Conservation (phyloP, 139 green algal species). For the Coelastrella sp. region DNA sequence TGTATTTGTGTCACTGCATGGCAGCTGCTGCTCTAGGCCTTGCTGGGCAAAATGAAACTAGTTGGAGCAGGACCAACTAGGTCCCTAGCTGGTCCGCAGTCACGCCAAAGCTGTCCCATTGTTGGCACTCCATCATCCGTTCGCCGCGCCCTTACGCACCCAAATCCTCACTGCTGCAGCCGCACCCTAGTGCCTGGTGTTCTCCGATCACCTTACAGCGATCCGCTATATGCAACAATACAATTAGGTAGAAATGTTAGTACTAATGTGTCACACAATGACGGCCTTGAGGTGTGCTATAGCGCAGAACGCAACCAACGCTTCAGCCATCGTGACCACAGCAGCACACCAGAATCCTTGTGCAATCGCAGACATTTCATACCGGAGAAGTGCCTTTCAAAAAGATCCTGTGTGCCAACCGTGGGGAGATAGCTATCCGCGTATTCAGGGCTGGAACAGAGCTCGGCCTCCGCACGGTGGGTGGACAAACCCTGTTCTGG, state of each 20-base stretch:
- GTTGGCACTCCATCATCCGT: not conserved
- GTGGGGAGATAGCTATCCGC: conserved; percentile 97
- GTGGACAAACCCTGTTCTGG: conserved; percentile 17
- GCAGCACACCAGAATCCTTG: not conserved
- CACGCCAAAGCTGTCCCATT: not conserved
- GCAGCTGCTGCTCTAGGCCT: not conserved
- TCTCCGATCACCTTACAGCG: not conserved
- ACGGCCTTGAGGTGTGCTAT: conserved; percentile 27
- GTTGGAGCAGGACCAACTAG: not conserved
- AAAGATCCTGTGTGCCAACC: conserved; percentile 94
- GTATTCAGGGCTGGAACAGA: conserved; percentile 94
- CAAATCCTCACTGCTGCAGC: not conserved
- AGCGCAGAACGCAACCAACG: conserved; percentile 9
- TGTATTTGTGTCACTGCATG: no score
- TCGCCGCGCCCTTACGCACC: not conserved
- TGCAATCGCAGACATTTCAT: conserved; percentile 34
- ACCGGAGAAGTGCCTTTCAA: conserved; percentile 71
- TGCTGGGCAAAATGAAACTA: not conserved
- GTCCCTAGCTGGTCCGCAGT: not conserved
- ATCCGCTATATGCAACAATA: not conserved
- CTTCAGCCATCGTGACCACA: not conserved
- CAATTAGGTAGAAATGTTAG: not conserved
- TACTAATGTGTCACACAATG: conserved; percentile 29
- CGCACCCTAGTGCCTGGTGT: not conserved
- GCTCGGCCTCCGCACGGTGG: conserved; percentile 80